Base-by-base conservation (phyloP, 495 filamentous ascomycete genomes). In the Collariella sp. region DNA sequence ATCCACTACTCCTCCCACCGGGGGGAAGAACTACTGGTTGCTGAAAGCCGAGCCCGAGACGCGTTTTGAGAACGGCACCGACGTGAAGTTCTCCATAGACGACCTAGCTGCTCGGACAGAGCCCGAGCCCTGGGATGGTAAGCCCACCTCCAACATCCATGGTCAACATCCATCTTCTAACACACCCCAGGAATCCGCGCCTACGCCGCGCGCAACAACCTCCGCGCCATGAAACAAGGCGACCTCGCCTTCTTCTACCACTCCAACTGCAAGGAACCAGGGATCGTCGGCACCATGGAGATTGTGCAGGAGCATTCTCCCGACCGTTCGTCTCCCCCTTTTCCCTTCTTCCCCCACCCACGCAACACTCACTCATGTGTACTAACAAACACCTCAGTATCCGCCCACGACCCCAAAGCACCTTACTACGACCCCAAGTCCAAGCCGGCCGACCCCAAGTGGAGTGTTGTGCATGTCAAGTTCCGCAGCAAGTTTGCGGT, bases 221-320 rank as follows among this genome's bases (percentile, higher is more conserved):
- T 98, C 66, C 81, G 85, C 2, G 76, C 83, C 5, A 98, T 97
- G 93, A 88, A 86, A 67, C 80, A 83, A 58, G 91, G 93, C 38
- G 93, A 98, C 57, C 73, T 87, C 40, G 91, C 89, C 34, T 96
- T 98, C 72, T 96, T 98, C 74, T 98, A 98, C 66, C 91, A 96
- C 72, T 91, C 86, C n/a, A 94, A 90, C 64, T 90, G 86, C 72
- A 95, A 93, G 69, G 78, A 83, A 29, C 91, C 93, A 0, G 91
- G 89, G 3, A 87, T 98, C 46, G 90, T 84, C 5, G 93, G 93
- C n/a, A 80, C 85, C 7, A 94, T 96, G 88, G 87, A 95, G 68
- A 85, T 98, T 63, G 89, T 94, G 3, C 70, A 80, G 56, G 89
- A 94, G 68, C 83, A 88, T 60, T 82, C 84, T 1, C 73, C 82